Percentiles rank a stretch among this genome's conserved stretches.
Evolutionary conservation across 1,139 yeast species (phyloP).

Genomic region (Taphrina deformans): DNA sequence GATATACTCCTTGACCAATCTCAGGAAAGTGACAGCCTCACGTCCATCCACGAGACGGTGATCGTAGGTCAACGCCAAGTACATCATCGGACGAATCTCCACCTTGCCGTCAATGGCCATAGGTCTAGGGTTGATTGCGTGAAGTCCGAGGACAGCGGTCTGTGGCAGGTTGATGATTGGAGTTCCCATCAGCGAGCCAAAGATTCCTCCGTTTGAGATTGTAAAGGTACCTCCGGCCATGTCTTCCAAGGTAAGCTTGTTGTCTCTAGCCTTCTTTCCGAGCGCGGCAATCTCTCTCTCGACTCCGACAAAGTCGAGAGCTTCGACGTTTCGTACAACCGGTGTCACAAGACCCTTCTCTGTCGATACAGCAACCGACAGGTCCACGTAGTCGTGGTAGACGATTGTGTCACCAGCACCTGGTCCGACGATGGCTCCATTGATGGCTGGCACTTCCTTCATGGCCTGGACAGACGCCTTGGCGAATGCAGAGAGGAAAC

Average conservation of each 20-base stretch:
- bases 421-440: constrained; percentile 81
- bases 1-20: constrained; percentile 90
- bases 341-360: constrained; percentile 99
- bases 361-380: constrained; percentile 96
- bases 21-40: constrained; percentile 97
- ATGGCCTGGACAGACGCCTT: constrained; percentile 92
- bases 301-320: constrained; percentile 80
- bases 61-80: constrained; percentile 95
- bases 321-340: constrained; percentile 95
- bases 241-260: constrained; percentile 93
- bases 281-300: constrained; percentile 80
- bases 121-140: constrained; percentile 97
- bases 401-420: constrained; percentile 83
- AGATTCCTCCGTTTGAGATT: constrained; percentile 98
- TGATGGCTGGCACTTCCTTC: constrained; percentile 92
- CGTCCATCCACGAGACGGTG: constrained; percentile 98
- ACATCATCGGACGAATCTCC: constrained; percentile 99
- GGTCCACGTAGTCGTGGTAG: constrained; percentile 93
- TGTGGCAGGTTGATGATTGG: constrained; percentile 98
- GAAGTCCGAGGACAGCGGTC: constrained; percentile 96
- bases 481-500: constrained; percentile 98
- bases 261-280: constrained; percentile 95
- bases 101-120: constrained; percentile 94
- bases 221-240: constrained; percentile 99
- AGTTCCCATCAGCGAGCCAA: constrained; percentile 87